Evolutionary conservation across 148 eudicot genomes (phyloP).

Genomic region (Chenopodium album): DNA sequence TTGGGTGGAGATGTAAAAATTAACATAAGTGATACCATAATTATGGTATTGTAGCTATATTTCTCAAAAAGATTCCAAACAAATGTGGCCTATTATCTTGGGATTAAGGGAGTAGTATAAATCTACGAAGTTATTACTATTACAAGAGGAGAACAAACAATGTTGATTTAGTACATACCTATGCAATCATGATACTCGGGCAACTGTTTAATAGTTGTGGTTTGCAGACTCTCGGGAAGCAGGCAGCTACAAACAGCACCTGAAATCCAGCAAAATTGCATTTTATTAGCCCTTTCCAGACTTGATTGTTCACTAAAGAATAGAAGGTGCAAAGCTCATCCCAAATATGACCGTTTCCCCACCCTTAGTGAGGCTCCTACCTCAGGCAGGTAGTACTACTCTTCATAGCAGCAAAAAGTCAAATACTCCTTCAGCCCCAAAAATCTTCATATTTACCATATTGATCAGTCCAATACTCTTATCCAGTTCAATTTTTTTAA

Average conservation of each 20-base stretch:
- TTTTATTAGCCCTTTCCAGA: background rate
- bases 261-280: constrained; percentile 28
- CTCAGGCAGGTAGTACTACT: background rate
- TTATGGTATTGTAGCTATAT: background rate
- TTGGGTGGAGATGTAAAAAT: background rate
- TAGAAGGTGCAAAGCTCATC: background rate
- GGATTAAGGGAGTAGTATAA: background rate
- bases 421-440: background rate
- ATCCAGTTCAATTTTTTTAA: background rate
- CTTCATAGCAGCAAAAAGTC: background rate
- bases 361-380: background rate
- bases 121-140: background rate
- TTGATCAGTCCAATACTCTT: background rate
- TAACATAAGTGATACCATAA: no score
- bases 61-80: background rate
- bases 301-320: background rate
- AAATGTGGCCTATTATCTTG: background rate
- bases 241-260: constrained; percentile 82
- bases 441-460: background rate
- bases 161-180: constrained; percentile 31
- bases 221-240: constrained; percentile 88
- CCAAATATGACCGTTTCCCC: background rate
- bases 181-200: constrained; percentile 64
- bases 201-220: constrained; percentile 63
- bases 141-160: background rate